These are phyloP conservation scores for Plasmodium berghei DNA, from an alignment of 169 alveolate genomes.

Conservation along the genomic window DNA sequence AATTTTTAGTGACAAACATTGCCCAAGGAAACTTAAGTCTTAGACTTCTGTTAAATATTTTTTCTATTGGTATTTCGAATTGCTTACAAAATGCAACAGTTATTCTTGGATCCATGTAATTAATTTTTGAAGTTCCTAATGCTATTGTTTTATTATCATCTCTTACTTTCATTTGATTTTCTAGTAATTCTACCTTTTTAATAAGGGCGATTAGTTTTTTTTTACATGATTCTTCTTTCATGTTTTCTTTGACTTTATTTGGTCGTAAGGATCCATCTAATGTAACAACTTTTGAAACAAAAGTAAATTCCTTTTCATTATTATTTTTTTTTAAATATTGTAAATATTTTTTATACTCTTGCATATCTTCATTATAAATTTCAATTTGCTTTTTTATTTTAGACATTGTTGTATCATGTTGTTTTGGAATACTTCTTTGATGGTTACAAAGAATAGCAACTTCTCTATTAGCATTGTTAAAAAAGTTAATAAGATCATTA, in stretches of 20 bases:
- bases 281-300: conserved; percentile 77
- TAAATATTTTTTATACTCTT: conserved; percentile 87
- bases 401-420: conserved; percentile 94
- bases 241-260: conserved; percentile 59
- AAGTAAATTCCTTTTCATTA: conserved; percentile 78
- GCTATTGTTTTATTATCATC: conserved; percentile 98
- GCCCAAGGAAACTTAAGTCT: conserved; percentile 99
- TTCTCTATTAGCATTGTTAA: conserved; percentile 97
- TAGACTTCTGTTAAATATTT: conserved; percentile 92
- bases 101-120: conserved; percentile 99
- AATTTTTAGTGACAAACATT: conserved; percentile 95
- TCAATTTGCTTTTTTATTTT: conserved; percentile 91
- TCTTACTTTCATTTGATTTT: conserved; percentile 90
- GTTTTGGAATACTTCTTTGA: conserved; percentile 95
- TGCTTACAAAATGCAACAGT: conserved; percentile 97
- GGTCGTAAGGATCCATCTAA: conserved; percentile 78
- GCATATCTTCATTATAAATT: conserved; percentile 88
- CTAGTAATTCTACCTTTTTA: conserved; percentile 75
- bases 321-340: conserved; percentile 87
- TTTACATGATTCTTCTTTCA: conserved; percentile 78
- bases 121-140: conserved; percentile 98
- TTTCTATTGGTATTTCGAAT: conserved; percentile 97
- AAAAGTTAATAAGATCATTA: conserved; percentile 93
- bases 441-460: conserved; percentile 99
- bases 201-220: conserved; percentile 74